Evolutionary conservation across 306 rosid genomes (phyloP).

Genomic region (Myrica gale): DNA sequence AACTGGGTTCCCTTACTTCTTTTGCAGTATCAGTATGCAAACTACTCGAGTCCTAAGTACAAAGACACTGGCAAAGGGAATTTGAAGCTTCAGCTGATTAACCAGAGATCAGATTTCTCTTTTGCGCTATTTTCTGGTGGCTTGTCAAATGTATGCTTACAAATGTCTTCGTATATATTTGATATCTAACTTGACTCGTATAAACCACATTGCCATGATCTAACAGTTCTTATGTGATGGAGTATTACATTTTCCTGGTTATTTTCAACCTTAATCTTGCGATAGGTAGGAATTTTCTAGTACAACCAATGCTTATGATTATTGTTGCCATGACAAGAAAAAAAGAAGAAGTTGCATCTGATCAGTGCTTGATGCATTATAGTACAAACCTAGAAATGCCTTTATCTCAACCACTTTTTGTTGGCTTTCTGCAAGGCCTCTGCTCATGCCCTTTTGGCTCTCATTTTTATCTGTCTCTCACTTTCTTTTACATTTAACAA

Average conservation of each 20-base stretch:
- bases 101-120: slow-evolving; percentile 88
- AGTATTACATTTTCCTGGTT: not conserved
- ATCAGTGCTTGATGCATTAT: not conserved
- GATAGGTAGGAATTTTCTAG: not conserved
- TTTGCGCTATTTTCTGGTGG: slow-evolving; percentile 85
- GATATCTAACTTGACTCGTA: not conserved
- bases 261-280: not conserved
- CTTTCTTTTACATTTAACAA: not conserved
- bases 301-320: not conserved
- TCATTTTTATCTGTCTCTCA: not conserved
- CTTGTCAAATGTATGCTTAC: slow-evolving; percentile 49
- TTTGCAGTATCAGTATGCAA: slow-evolving; percentile 85
- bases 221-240: not conserved
- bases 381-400: not conserved
- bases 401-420: not conserved
- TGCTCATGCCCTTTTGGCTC: not conserved
- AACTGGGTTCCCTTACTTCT: slow-evolving; percentile 1
- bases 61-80: slow-evolving; percentile 60
- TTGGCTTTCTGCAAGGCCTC: slow-evolving; percentile 5
- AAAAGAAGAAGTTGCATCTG: no score
- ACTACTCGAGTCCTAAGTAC: slow-evolving; percentile 60
- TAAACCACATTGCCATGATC: not conserved
- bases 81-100: slow-evolving; percentile 78
- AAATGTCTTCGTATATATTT: not conserved
- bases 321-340: no score